Evolutionary conservation across 2,329 filamentous ascomycete species (phyloP).

Genomic region (Arthrobotrys sinensis): DNA sequence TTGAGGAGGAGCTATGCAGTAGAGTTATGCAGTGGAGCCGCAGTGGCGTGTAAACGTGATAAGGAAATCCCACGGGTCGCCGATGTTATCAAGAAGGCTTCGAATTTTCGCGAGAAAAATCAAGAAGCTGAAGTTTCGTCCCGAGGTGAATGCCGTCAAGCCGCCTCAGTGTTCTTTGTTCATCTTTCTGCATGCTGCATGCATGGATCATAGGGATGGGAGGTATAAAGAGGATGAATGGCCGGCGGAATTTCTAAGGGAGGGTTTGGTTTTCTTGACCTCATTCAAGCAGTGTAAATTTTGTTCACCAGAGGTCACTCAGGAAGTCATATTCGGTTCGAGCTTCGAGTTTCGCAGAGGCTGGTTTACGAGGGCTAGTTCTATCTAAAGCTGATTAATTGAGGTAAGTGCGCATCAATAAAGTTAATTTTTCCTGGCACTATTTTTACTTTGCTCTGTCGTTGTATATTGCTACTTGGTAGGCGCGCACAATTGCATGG

Average conservation of each 20-base stretch:
- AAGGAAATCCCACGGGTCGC: constrained; percentile 3
- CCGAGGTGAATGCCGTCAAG: constrained; percentile 1
- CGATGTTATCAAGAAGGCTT: constrained; percentile 14
- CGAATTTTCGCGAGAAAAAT: constrained; percentile 2
- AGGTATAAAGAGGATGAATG: constrained; percentile 5
- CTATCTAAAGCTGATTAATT: too few relatives aligned
- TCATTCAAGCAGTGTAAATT: background rate
- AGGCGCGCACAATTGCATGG: too few relatives aligned
- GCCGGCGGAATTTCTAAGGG: background rate
- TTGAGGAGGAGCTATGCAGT: background rate
- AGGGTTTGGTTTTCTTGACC: background rate
- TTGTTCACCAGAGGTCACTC: too few relatives aligned
- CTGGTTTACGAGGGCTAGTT: too few relatives aligned
- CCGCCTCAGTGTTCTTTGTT: background rate
- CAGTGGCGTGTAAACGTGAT: constrained; percentile 26
- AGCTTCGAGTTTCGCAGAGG: too few relatives aligned
- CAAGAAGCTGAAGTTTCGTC: constrained; percentile 3
- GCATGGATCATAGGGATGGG: background rate
- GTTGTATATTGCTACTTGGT: too few relatives aligned
- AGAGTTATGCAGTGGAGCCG: constrained; percentile 30
- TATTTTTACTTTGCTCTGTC: too few relatives aligned
- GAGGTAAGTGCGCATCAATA: too few relatives aligned
- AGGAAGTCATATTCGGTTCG: too few relatives aligned
- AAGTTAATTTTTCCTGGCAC: too few relatives aligned
- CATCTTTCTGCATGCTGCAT: background rate